phyloP scores from a whole-genome alignment of 768 basidiomycete genomes.

The Boletus edulis region DNA sequence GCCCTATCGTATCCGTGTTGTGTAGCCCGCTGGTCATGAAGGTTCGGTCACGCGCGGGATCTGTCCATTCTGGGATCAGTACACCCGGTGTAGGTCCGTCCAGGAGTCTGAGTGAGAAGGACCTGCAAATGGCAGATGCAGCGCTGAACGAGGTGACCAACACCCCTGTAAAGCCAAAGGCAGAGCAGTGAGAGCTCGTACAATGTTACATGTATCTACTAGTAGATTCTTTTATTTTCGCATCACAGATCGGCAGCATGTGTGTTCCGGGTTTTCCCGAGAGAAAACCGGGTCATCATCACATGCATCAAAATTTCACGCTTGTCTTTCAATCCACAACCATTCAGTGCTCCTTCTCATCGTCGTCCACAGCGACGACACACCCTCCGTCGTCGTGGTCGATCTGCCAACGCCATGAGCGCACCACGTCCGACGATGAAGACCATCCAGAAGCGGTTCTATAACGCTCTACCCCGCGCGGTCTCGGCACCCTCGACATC shows the following conservation, averaged over 20 bases:
- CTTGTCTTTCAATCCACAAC: too few relatives aligned
- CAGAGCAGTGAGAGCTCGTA: too few relatives aligned
- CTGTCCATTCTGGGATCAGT: slow-evolving; percentile 57
- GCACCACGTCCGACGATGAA: slow-evolving; percentile 43
- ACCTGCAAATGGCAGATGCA: slow-evolving; percentile 83
- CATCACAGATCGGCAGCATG: background rate
- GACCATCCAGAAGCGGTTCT: slow-evolving; percentile 52
- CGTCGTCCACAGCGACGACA: slow-evolving; percentile 15
- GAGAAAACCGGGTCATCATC: background rate
- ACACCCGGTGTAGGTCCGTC: slow-evolving; percentile 85
- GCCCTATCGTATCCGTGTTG: slow-evolving; percentile 3
- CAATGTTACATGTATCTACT: slow-evolving; percentile 17
- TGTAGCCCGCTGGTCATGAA: slow-evolving; percentile 85
- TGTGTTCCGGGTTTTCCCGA: slow-evolving; percentile 22
- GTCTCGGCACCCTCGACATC: slow-evolving; percentile 27
- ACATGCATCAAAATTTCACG: background rate
- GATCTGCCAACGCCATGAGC: slow-evolving; percentile 25
- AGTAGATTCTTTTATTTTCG: too few relatives aligned
- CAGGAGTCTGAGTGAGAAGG: slow-evolving; percentile 82
- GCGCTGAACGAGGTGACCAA: slow-evolving; percentile 51
- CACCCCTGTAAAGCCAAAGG: background rate
- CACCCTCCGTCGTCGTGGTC: background rate
- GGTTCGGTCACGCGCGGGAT: slow-evolving; percentile 73
- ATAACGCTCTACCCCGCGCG: slow-evolving; percentile 41
- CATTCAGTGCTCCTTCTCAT: background rate